Base-by-base conservation (phyloP, 2,329 filamentous ascomycete genomes). In the Ciborinia camelliae region DNA sequence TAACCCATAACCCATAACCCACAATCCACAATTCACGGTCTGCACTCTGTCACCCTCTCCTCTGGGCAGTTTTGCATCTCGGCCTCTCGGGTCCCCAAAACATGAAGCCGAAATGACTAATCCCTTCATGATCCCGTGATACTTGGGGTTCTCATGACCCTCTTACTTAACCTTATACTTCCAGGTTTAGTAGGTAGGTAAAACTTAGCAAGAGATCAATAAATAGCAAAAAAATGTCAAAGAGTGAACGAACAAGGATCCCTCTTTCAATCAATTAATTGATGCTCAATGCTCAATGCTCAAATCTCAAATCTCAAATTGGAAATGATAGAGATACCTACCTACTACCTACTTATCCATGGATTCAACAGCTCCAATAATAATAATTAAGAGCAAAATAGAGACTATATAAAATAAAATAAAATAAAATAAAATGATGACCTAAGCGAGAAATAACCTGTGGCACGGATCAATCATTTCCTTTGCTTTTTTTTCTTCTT, bases 51-150 rank as follows among this genome's bases (percentile, higher is more conserved):
- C 20, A 20, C 43, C 15, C 30, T 23, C n/a, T 32, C 28, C 57
- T n/a, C 15, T n/a, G n/a, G n/a, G n/a, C n/a, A n/a, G 35, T 9
- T 53, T 15, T 28, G 14, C 51, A 53, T 51, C 32, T 39, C 43
- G 32, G 32, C 58, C 52, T 48, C 6, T 51, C 58, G 47, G 45
- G 18, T 53, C 58, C 23, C 26, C 45, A 53, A 53, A 41, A 43
- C 18, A 57, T 26, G 18, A 39, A 23, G 32, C 47, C 32, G 4
- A 20, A 37, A 41, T 30, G 43, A 61, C 45, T 14, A 58, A 58
- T 58, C 39, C 39, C 28, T 39, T 32, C 39, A 23, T 30, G 39
- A 45, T 58, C 54, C 54, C 54, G 54, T 58, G 54, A 58, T 58
- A 23, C 45, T 32, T 6, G n/a, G n/a, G n/a, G 54, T 58, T 58